Evolutionary conservation across 805 yeast species (phyloP).

Genomic region (Isabelozyma pseudorhagii): DNA sequence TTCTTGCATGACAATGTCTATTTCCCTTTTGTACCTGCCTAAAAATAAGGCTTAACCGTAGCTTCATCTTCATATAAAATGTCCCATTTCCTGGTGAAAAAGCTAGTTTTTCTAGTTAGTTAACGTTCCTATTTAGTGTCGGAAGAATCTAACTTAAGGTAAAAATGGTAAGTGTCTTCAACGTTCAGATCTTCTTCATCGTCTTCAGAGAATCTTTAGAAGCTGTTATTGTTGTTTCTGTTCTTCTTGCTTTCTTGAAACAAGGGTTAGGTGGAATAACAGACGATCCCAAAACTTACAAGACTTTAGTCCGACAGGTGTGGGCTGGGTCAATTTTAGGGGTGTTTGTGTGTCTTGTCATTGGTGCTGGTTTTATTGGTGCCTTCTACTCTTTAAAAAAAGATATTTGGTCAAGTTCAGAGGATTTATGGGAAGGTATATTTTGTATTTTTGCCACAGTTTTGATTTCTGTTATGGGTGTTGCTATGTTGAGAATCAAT

Average conservation of each 20-base stretch:
- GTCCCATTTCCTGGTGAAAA: neutral
- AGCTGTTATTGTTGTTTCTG: constrained; percentile 89
- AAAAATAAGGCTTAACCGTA: too few species aligned
- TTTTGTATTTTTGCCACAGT: constrained; percentile 87
- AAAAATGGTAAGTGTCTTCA: constrained; percentile 46
- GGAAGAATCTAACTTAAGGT: neutral
- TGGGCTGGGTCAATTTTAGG: constrained; percentile 83
- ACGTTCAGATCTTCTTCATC: constrained; percentile 77
- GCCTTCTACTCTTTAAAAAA: constrained; percentile 77
- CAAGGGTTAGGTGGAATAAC: constrained; percentile 69
- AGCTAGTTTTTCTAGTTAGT: too few species aligned
- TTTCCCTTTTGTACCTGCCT: neutral
- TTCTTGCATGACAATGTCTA: neutral
- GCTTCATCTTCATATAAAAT: too few species aligned
- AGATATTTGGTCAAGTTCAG: constrained; percentile 84
- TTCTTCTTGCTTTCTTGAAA: constrained; percentile 83
- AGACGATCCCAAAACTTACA: constrained; percentile 52
- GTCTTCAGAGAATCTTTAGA: constrained; percentile 93
- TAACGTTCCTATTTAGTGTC: neutral
- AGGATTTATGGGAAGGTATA: constrained; percentile 96
- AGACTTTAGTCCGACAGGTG: constrained; percentile 68
- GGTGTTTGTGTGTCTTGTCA: constrained; percentile 68
- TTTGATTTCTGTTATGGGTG: constrained; percentile 90
- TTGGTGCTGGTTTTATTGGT: constrained; percentile 95
- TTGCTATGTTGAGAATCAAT: constrained; percentile 93